phyloP scores from a whole-genome alignment of 192 early-diverging fungal genomes.

The Cladochytrium replicatum region DNA sequence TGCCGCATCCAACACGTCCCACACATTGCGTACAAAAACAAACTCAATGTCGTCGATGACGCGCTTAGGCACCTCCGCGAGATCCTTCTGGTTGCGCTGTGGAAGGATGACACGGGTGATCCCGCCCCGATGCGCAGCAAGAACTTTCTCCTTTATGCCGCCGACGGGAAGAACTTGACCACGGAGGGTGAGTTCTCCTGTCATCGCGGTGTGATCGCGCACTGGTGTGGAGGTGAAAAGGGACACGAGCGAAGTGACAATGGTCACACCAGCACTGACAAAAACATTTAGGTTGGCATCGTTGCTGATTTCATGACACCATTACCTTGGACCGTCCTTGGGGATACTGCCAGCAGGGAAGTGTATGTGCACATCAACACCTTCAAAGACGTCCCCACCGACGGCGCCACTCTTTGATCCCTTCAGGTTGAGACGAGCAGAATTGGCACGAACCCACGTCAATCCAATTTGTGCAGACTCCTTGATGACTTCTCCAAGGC shows the following conservation, averaged over 20 bases:
- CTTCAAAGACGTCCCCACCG: constrained; percentile 38
- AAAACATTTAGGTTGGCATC: not conserved
- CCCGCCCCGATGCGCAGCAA: constrained; percentile 72
- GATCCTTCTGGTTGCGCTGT: constrained; percentile 57
- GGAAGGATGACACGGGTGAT: constrained; percentile 67
- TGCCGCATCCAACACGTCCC: constrained; percentile 54
- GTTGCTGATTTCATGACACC: constrained; percentile 16
- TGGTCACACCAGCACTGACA: constrained; percentile 50
- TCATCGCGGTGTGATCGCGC: constrained; percentile 54
- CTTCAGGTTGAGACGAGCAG: constrained; percentile 43
- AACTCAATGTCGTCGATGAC: constrained; percentile 62
- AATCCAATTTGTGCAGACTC: constrained; percentile 70
- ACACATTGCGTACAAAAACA: constrained; percentile 52
- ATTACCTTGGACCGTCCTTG: constrained; percentile 75
- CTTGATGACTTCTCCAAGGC: constrained; percentile 76
- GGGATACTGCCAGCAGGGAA: constrained; percentile 68
- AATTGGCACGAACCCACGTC: constrained; percentile 69
- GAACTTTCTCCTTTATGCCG: constrained; percentile 79
- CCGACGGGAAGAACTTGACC: constrained; percentile 76
- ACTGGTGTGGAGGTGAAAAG: constrained; percentile 53
- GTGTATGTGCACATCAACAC: constrained; percentile 78
- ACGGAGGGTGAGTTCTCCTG: constrained; percentile 75
- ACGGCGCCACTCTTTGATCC: constrained; percentile 13
- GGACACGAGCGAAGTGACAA: constrained; percentile 70
- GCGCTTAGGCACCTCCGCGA: constrained; percentile 57